Percentiles rank a stretch among this genome's conserved stretches.
These are phyloP conservation scores for Hericium rajendrae DNA, from an alignment of 768 basidiomycete species.

Conservation along the genomic window DNA sequence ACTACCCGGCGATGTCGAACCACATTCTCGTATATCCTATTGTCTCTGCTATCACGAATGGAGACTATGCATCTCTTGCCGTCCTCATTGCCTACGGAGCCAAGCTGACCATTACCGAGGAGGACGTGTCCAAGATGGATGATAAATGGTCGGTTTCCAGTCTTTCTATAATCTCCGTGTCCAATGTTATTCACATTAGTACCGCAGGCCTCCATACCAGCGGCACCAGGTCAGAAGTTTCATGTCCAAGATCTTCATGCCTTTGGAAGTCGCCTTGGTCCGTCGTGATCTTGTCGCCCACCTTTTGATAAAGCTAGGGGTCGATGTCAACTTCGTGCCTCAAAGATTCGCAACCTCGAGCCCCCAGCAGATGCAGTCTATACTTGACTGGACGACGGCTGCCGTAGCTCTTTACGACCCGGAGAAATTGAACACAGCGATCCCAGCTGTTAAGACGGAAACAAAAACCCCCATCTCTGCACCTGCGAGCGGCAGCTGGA, in stretches of 20 bases:
- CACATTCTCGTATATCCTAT: conserved; percentile 16
- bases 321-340: conserved; percentile 13
- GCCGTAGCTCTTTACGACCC: background rate
- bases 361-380: background rate
- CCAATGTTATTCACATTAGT: no score
- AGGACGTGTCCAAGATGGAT: conserved; percentile 14
- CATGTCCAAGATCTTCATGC: conserved; percentile 3
- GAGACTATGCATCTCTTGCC: conserved; percentile 19
- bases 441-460: no score
- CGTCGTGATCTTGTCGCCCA: conserved; percentile 17
- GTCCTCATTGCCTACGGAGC: conserved; percentile 23
- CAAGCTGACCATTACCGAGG: conserved; percentile 15
- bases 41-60: conserved; percentile 17
- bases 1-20: conserved; percentile 16
- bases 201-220: no score
- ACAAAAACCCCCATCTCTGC: background rate
- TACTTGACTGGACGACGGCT: conserved; percentile 16
- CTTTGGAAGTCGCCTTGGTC: conserved; percentile 20
- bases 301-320: conserved; percentile 21
- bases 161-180: no score
- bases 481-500: background rate
- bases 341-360: background rate
- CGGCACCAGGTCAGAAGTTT: no score
- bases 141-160: no score
- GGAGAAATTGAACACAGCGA: background rate